These are phyloP conservation scores for Dothideomycetes sp. DNA, from an alignment of 2,329 filamentous ascomycete species.

Conservation along the genomic window DNA sequence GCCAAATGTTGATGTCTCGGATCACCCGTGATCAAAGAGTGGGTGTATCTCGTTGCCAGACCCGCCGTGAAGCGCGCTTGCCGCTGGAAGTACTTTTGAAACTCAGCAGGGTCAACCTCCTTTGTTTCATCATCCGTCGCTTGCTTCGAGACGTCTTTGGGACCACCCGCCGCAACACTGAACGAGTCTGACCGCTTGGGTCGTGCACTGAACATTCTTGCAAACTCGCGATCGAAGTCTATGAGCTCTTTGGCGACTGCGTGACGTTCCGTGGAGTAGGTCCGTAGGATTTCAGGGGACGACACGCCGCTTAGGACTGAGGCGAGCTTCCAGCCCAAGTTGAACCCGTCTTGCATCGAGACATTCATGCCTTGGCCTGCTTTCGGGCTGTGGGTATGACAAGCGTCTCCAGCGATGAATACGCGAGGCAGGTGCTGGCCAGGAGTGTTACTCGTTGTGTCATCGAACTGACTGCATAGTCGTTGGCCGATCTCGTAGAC, in stretches of 20 bases:
- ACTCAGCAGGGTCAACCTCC: slow-evolving; percentile 19
- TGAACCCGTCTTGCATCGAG: slow-evolving; percentile 12
- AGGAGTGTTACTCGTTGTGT: slow-evolving; percentile 31
- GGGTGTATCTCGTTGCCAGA: slow-evolving; percentile 43
- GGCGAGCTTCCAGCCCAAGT: slow-evolving; percentile 15
- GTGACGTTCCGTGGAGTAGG: slow-evolving; percentile 13
- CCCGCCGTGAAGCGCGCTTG: slow-evolving; percentile 32
- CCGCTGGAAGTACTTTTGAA: slow-evolving; percentile 10
- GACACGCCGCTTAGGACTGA: slow-evolving; percentile 11
- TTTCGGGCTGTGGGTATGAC: slow-evolving; percentile 11
- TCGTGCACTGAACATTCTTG: slow-evolving; percentile 11
- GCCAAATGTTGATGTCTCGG: slow-evolving; percentile 25
- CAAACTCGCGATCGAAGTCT: slow-evolving; percentile 16
- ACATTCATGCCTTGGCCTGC: slow-evolving; percentile 11
- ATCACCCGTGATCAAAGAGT: slow-evolving; percentile 31
- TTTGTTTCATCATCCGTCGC: slow-evolving; percentile 3
- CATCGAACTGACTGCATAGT: slow-evolving; percentile 28
- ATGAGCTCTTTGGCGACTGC: slow-evolving; percentile 14
- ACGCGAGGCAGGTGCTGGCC: slow-evolving; percentile 31
- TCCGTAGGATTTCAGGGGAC: slow-evolving; percentile 10
- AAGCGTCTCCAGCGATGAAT: slow-evolving; percentile 11
- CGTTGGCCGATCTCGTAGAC: slow-evolving; percentile 69
- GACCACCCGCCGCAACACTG: slow-evolving; percentile 10
- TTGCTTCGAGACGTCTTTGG: too few relatives aligned
- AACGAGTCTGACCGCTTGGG: too few relatives aligned